Base-by-base conservation (phyloP, 352 stramenopile genomes). In the Phytophthora colocasiae region DNA sequence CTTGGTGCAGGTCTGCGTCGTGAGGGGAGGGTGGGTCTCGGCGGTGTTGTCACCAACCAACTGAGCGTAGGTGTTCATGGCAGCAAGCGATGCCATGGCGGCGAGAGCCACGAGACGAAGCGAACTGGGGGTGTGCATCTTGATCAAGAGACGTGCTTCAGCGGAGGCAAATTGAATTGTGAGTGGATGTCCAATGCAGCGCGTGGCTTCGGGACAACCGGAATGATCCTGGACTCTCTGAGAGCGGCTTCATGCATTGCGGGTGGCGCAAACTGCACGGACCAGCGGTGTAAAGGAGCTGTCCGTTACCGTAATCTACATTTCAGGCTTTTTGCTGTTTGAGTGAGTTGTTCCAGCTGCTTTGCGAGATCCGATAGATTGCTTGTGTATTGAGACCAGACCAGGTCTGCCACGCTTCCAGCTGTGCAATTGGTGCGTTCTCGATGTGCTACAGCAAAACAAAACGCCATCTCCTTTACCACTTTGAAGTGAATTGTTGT, bases 1-100 rank as follows among this genome's bases (percentile, higher is more conserved):
- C 3, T 59, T 50, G 14, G 47, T 57, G 19, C 76, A 73, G 48
- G 69, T 74, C 32, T 58, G 44, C 2, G 55, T 65, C 48, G 46
- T 63, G 17, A 87, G 58, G 12, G 78, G 39, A 2, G 81, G 81
- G 63, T 90, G 80, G 0, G 63, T 58, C 51, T 89, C 80, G 0
- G 72, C 63, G 8, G 56, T 53, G 52, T 50, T 81, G 9, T 44
- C 55, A 36, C 80, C 80, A 43, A 78, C 41, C 38, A 74, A 64
- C 44, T 89, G 80, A 14, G 80, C 73, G 12, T 50, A 29, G 4
- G 58, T 19, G 32, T 9, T 43, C 29, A 71, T 50, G 22, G 62
- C 50, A 19, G 57, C 36, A 5, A 64, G 41, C n/a, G 45, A 61
- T 24, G 56, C 50, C 32, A 32, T 56, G 3, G 58, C 48, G 40